Evolutionary conservation across 768 basidiomycete species (phyloP).

Genomic region (Agaricus blazei): DNA sequence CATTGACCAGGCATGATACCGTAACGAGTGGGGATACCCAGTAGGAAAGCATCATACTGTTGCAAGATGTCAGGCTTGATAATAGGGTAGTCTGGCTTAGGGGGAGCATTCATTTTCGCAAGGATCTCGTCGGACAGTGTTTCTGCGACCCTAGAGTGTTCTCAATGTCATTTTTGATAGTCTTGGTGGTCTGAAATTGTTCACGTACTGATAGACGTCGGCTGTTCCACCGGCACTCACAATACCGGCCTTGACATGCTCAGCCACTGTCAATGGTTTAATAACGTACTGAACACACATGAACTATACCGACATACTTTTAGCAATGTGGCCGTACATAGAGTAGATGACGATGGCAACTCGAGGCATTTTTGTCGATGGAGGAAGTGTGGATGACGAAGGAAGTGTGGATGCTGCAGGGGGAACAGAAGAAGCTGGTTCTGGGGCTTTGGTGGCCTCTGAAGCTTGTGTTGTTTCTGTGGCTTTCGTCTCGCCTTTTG

Average conservation of each 20-base stretch:
- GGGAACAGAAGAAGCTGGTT: slow-evolving; percentile 1
- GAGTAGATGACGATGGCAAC: slow-evolving; percentile 73
- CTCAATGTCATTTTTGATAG: neutral
- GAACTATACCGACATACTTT: slow-evolving; percentile 34
- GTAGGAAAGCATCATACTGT: slow-evolving; percentile 57
- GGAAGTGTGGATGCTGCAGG: slow-evolving; percentile 8
- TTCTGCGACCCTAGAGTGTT: slow-evolving; percentile 56
- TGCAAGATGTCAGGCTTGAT: slow-evolving; percentile 44
- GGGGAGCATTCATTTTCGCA: slow-evolving; percentile 52
- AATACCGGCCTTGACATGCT: slow-evolving; percentile 44
- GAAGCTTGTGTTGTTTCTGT: neutral
- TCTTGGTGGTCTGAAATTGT: neutral
- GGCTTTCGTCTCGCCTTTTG: slow-evolving; percentile 18
- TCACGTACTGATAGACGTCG: slow-evolving; percentile 49
- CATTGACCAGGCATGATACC: slow-evolving; percentile 72
- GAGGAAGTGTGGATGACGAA: neutral
- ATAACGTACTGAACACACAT: neutral
- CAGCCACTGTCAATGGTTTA: slow-evolving; percentile 46
- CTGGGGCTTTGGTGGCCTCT: slow-evolving; percentile 4
- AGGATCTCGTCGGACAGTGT: slow-evolving; percentile 66
- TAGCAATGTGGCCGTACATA: slow-evolving; percentile 69
- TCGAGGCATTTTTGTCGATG: slow-evolving; percentile 32
- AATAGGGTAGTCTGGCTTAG: slow-evolving; percentile 56
- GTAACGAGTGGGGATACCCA: slow-evolving; percentile 70
- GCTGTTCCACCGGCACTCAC: slow-evolving; percentile 43